Evolutionary conservation across 2,329 filamentous ascomycete genomes (phyloP).

Genomic region (Keithomyces neogunnii): DNA sequence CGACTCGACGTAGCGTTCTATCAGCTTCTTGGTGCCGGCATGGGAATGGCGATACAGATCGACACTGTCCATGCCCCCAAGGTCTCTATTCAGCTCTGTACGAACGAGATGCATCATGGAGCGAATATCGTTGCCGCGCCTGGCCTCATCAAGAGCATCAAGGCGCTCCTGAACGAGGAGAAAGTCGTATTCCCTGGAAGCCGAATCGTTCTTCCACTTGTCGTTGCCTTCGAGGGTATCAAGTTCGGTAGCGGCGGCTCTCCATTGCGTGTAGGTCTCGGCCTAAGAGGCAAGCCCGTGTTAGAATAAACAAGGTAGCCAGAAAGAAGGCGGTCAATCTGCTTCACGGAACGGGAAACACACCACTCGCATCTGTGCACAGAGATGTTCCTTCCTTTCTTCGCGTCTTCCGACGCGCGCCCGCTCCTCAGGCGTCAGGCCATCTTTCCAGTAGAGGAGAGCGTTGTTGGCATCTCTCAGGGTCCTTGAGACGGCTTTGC

Average conservation of each 20-base stretch:
- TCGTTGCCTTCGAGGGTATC: slow-evolving; percentile 75
- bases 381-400: slow-evolving; percentile 54
- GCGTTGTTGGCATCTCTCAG: slow-evolving; percentile 27
- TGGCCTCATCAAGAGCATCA: slow-evolving; percentile 64
- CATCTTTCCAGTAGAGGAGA: slow-evolving; percentile 42
- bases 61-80: slow-evolving; percentile 80
- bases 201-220: slow-evolving; percentile 64
- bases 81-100: slow-evolving; percentile 68
- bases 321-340: too few relatives aligned
- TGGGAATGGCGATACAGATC: slow-evolving; percentile 77
- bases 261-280: slow-evolving; percentile 63
- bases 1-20: slow-evolving; percentile 80
- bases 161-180: slow-evolving; percentile 62
- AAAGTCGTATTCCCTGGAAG: slow-evolving; percentile 61
- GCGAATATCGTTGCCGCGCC: slow-evolving; percentile 60
- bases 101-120: slow-evolving; percentile 75
- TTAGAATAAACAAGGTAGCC: too few relatives aligned
- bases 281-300: slow-evolving; percentile 38
- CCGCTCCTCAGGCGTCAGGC: slow-evolving; percentile 41
- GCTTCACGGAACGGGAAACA: slow-evolving; percentile 14
- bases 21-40: slow-evolving; percentile 76
- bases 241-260: slow-evolving; percentile 64
- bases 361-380: slow-evolving; percentile 58
- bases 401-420: slow-evolving; percentile 38
- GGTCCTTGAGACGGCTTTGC: slow-evolving; percentile 3